Base-by-base conservation (phyloP, 78 protist species). In the Cyanophora paradoxa region DNA sequence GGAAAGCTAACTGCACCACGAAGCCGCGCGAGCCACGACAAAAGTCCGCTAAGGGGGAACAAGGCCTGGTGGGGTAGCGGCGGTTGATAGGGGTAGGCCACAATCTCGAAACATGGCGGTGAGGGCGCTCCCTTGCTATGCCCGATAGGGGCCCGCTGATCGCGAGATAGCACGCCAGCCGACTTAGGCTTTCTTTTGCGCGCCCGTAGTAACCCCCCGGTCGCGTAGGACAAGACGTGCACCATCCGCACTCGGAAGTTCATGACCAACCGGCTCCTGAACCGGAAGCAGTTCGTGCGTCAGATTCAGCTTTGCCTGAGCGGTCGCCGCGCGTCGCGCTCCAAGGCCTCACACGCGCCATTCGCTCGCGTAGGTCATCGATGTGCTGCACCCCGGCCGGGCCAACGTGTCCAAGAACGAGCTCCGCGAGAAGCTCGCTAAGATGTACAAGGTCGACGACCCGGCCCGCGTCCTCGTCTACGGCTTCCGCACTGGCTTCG, bases 211-310 rank as follows among this genome's bases (percentile, higher is more conserved):
- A n/a, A n/a, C n/a, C n/a, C n/a, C n/a, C n/a, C n/a, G n/a, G n/a
- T n/a, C n/a, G 50, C 50, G 50, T 13, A 16, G 50, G 74, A 42
- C 46, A 64, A 59, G 61, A 63, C 90, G 22, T 89, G 80, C 83
- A 88, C 94, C 59, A 44, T 97, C 74, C 88, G 93, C 54, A 95
- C 98, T 39, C 78, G 96, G 65, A 93, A 92, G 90, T 94, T 94
- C 89, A 50, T 92, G 84, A 83, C 92, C 79, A 97, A 97, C 97
- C 88, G 92, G 14, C 94, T 97, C 61, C 90, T 97, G 28, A 8
- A 19, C 42, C 87, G 99, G 67, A 91, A 86, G 88, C 99, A 97
- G 90, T 88, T 97, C 85, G 98, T 94, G 26, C 5, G 24, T 7
- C 30, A 40, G 33, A 70, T 16, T 20, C 40, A 39, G 34, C 28